Evolutionary conservation across 2,329 filamentous ascomycete genomes (phyloP), one percentile per base, ranked within the genome.

Genomic region (Aspergillus ochraceus): DNA sequence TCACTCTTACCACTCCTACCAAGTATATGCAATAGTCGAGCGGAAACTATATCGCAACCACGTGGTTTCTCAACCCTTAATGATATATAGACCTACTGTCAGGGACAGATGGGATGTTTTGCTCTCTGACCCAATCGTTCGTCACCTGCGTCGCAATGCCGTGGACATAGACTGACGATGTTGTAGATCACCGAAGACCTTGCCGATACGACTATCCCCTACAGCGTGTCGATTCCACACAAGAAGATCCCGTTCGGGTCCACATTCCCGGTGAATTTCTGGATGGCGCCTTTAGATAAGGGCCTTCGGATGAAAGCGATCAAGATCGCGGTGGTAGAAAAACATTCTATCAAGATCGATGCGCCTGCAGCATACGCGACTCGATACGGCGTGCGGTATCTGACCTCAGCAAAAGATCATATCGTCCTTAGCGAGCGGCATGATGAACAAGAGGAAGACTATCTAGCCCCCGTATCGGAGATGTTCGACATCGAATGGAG

Each of bases 1-100:
- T 2, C 60, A 67, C 19, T 55, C 60, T 22, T 66, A 66, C 22
- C 66, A 67, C 36, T 63, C 57, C 4, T 69, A 69, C 36, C 19
- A 56, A 0, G 60, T 69, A 1, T 53, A 65, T 17, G 66, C 42
- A 4, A 30, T 62, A 1, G 52, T 68, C 3, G 54, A 66, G 49
- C 61, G 66, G 6, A 59, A 59, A 52, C 64, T 14, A 36, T 68
- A 8, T 68, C 66, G 3, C 53, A 62, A 30, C 60, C 61, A 0
- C 17, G 36, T 42, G 14, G 36, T 42, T 42, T 68, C 66, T 2
- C 51, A 62, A 30, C 63, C 63, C 0, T 6, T 68, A 12, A 49
- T 61, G 14, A 61, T 68, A 8, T 63, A 66, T 30, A 60, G 58
- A n/a, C 20, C 47, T 10, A 57, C 50, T 12, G 51, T 54, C 6